These are phyloP conservation scores for Hymenotorrendiella dingleyae DNA, from an alignment of 2,329 filamentous ascomycete species.

Conservation along the genomic window DNA sequence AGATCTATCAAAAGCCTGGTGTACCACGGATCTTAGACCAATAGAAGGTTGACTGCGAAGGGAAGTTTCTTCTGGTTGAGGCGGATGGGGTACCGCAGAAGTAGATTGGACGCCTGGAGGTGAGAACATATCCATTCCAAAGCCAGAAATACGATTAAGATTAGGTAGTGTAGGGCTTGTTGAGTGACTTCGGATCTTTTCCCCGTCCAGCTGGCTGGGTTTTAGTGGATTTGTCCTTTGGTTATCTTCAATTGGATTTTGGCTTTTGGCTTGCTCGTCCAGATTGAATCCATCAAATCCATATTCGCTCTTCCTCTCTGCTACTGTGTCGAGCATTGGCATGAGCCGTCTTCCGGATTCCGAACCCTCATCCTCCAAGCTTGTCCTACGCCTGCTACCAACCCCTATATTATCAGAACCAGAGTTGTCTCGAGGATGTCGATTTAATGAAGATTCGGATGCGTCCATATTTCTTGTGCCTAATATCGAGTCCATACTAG, in stretches of 20 bases:
- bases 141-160: slow-evolving; percentile 52
- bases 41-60: slow-evolving; percentile 47
- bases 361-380: slow-evolving; percentile 31
- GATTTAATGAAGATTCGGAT: slow-evolving; percentile 20
- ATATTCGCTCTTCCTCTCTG: slow-evolving; percentile 55
- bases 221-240: slow-evolving; percentile 1
- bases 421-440: slow-evolving; percentile 17
- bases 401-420: slow-evolving; percentile 22
- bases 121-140: slow-evolving; percentile 53
- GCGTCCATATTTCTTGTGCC: slow-evolving; percentile 25
- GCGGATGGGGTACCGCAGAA: no score
- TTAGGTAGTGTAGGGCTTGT: slow-evolving; percentile 53
- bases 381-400: slow-evolving; percentile 12
- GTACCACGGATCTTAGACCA: slow-evolving; percentile 54
- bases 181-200: slow-evolving; percentile 30
- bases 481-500: slow-evolving; percentile 48
- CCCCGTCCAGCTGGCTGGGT: slow-evolving; percentile 10
- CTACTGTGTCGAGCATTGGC: slow-evolving; percentile 45
- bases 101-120: slow-evolving; percentile 10
- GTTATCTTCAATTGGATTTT: not conserved
- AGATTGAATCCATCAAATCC: slow-evolving; percentile 40
- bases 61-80: slow-evolving; percentile 14
- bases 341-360: slow-evolving; percentile 34
- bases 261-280: slow-evolving; percentile 11
- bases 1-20: slow-evolving; percentile 57